Evolutionary conservation across 2,329 filamentous ascomycete genomes (phyloP), one percentile per base, ranked within the genome.

Genomic region (Elsinoe perseae): DNA sequence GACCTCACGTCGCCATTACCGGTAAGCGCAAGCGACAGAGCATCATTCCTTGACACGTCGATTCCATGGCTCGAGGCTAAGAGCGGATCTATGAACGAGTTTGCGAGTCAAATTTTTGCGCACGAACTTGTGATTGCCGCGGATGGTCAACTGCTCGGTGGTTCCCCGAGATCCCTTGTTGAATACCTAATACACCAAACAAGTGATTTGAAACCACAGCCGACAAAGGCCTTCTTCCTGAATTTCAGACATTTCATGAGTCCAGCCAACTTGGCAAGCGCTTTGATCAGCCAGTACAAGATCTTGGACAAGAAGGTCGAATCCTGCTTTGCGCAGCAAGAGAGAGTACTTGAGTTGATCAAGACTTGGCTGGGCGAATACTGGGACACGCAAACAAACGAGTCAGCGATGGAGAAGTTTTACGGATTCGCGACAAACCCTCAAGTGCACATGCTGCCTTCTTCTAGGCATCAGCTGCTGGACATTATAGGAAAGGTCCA

Each of bases 341-440:
- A 98, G 48, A 83, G 93, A 53, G 89, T 97, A 1, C 97, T 95
- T 75, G 97, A 98, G 68, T 85, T 90, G 57, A 89, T 98, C 78
- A 98, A 98, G 72, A 87, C 88, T 40, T 98, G 93, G 93, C 76
- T 98, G 18, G 93, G 97, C 73, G 93, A 87, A 5, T 90, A 98
- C 71, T 98, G 93, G 92, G 83, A 87, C 48, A 83, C 89, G 61
- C 83, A 89, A 58, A 83, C 84, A 9, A 93, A 98, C 68, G 81
- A 82, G 54, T 79, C 82, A 10, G 89, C 91, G 1, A 76, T 98
- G 7, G 76, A 80, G 0, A 75, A 87, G 50, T 95, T 98, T 60
- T 77, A 86, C 30, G 77, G 82, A 1, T 98, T 98, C 70, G 90
- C 92, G 1, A 82, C 85, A 4, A 48, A 44, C n/a, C 21, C 23